Evolutionary conservation across 441 rosid genomes (phyloP).

Genomic region (Syzygium malaccense): DNA sequence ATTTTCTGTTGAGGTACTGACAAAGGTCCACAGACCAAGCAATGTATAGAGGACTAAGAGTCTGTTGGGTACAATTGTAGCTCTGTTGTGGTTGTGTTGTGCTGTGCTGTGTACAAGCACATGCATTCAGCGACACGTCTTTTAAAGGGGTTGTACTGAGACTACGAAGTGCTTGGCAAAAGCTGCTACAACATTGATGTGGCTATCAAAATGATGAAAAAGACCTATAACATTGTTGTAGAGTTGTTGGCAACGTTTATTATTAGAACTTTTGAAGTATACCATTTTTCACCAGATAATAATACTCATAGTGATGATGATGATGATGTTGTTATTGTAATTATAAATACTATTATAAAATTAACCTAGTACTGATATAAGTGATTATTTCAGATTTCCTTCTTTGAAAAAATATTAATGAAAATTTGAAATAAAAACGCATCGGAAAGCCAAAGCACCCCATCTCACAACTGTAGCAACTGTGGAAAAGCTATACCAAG

Average conservation of each 20-base stretch:
- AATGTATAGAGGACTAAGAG: not conserved
- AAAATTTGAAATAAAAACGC: not conserved
- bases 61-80: not conserved
- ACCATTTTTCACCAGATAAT: not conserved
- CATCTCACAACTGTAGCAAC: not conserved
- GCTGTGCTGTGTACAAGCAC: not conserved
- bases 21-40: not conserved
- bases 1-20: not conserved
- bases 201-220: not conserved
- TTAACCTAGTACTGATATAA: not conserved
- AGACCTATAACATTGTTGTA: not conserved
- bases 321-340: not conserved
- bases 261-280: not conserved
- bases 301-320: not conserved
- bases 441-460: not conserved
- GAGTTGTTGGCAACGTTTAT: not conserved
- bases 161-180: not conserved
- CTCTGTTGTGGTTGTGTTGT: not conserved
- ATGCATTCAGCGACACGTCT: not conserved
- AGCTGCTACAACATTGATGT: not conserved
- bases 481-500: not conserved
- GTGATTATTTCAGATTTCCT: not conserved
- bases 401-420: not conserved
- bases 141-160: not conserved
- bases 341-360: not conserved